Base-by-base conservation (phyloP, 805 yeast genomes). In the Cyberlindnera maclurae region DNA sequence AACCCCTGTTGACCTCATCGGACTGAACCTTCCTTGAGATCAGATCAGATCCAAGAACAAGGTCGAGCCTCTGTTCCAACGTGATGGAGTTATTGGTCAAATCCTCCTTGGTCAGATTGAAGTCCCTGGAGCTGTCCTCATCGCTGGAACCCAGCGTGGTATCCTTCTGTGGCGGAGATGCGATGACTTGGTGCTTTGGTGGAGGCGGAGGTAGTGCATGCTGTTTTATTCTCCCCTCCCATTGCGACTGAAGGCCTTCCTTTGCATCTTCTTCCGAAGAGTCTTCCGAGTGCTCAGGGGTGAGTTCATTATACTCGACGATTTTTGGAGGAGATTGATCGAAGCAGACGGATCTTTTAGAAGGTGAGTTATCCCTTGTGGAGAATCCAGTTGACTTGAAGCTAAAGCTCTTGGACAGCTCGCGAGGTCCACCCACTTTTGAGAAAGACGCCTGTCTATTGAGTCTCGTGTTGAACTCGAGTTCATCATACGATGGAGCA, bases 51-150 rank as follows among this genome's bases (percentile, higher is more conserved):
- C 57, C 57, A 12, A 72, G 54, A 32, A 64, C 68, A 3, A 71
- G 58, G 39, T 68, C 70, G 39, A 73, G 55, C 48, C 67, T 70
- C 43, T 72, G 70, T 43, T 67, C 67, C 29, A 72, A 52, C 35
- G 58, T 59, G 53, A 51, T 61, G 41, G 50, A 49, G 40, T 43
- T 45, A 12, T 42, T 40, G 12, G 39, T 34, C 5, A 62, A 33
- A 1, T 60, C 58, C 15, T 55, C 57, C 8, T 50, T 55, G 3
- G 60, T 54, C 13, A 58, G 39, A 7, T 47, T 45, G 29, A 48
- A 35, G 15, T 62, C 64, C 31, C 45, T 45, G 12, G 47, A 33
- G 11, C 47, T 53, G 12, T 49, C 54, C 15, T 51, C 57, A 34
- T 57, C 60, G 22, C 54, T 47, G 4, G 52, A 54, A 2, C 49